Evolutionary conservation across 192 early-diverging fungal species (phyloP).

Genomic region (Kickxella alabastrina): DNA sequence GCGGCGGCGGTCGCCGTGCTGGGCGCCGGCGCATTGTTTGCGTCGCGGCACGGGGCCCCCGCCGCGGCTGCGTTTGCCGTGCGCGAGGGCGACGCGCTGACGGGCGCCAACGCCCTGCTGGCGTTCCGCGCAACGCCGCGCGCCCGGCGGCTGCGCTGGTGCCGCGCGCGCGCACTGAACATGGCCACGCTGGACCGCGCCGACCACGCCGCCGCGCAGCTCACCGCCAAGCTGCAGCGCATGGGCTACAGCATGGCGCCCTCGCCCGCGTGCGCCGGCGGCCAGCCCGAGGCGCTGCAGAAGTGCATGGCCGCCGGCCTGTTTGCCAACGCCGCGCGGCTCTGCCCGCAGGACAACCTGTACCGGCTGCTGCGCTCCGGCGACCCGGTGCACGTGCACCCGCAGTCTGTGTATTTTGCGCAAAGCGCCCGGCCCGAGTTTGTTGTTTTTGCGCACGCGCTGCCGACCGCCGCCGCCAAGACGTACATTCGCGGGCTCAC

Average conservation of each 20-base stretch:
- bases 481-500: constrained; percentile 81
- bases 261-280: constrained; percentile 67
- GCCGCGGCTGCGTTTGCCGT: constrained; percentile 92
- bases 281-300: constrained; percentile 60
- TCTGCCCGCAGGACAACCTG: constrained; percentile 68
- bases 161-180: constrained; percentile 71
- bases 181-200: constrained; percentile 83
- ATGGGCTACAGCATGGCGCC: constrained; percentile 70
- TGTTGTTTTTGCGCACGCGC: constrained; percentile 81
- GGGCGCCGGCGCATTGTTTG: constrained; percentile 70
- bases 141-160: constrained; percentile 78
- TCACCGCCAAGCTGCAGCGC: constrained; percentile 71
- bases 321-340: constrained; percentile 83
- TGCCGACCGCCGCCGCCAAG: constrained; percentile 85
- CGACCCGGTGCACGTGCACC: constrained; percentile 81
- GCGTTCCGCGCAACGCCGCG: constrained; percentile 86
- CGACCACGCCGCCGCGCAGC: constrained; percentile 83
- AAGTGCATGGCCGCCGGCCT: constrained; percentile 87
- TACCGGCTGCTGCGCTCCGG: constrained; percentile 80
- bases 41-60: too few relatives aligned
- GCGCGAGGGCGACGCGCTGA: constrained; percentile 89
- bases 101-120: constrained; percentile 76
- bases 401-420: constrained; percentile 72
- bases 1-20: constrained; percentile 89
- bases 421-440: too few relatives aligned